These are phyloP conservation scores for Neoascochyta sp. DNA, from an alignment of 2,329 filamentous ascomycete genomes.

Conservation along the genomic window DNA sequence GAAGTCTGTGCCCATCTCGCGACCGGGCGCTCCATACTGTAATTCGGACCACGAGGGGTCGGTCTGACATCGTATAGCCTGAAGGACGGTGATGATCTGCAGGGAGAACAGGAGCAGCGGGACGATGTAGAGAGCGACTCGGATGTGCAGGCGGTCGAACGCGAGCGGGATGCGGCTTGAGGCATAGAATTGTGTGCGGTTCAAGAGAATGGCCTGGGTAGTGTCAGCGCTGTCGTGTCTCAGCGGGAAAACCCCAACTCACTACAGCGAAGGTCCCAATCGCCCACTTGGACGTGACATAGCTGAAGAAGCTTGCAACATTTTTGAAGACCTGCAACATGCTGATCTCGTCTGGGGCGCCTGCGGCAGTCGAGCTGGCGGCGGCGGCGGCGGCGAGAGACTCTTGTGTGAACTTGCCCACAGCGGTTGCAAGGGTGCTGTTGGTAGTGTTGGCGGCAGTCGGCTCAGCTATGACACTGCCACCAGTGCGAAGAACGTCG, in stretches of 20 bases:
- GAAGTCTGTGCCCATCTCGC: slow-evolving; percentile 46
- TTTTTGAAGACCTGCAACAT: slow-evolving; percentile 58
- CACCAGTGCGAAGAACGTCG: slow-evolving; percentile 55
- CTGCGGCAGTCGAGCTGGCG: slow-evolving; percentile 34
- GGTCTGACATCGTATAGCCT: slow-evolving; percentile 90
- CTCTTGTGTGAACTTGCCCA: slow-evolving; percentile 42
- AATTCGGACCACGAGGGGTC: slow-evolving; percentile 45
- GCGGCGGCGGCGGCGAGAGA: slow-evolving; percentile 44
- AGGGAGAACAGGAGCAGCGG: slow-evolving; percentile 38
- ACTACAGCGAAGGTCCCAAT: slow-evolving; percentile 78
- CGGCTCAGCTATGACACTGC: slow-evolving; percentile 58
- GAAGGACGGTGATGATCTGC: slow-evolving; percentile 68
- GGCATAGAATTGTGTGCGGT: slow-evolving; percentile 90
- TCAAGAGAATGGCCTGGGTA: slow-evolving; percentile 72
- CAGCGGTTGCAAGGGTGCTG: slow-evolving; percentile 38
- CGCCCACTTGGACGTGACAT: slow-evolving; percentile 67
- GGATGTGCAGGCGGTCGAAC: slow-evolving; percentile 62
- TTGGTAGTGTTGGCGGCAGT: slow-evolving; percentile 48
- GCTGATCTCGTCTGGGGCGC: slow-evolving; percentile 36
- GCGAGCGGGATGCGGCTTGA: slow-evolving; percentile 78
- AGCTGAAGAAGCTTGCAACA: slow-evolving; percentile 82
- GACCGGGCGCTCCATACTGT: slow-evolving; percentile 46
- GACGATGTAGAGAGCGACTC: slow-evolving; percentile 31
- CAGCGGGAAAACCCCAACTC: slow-evolving; percentile 29
- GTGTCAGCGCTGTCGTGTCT: slow-evolving; percentile 2